phyloP scores from a whole-genome alignment of 2,329 filamentous ascomycete species.

The Aspergillaceae sp. region DNA sequence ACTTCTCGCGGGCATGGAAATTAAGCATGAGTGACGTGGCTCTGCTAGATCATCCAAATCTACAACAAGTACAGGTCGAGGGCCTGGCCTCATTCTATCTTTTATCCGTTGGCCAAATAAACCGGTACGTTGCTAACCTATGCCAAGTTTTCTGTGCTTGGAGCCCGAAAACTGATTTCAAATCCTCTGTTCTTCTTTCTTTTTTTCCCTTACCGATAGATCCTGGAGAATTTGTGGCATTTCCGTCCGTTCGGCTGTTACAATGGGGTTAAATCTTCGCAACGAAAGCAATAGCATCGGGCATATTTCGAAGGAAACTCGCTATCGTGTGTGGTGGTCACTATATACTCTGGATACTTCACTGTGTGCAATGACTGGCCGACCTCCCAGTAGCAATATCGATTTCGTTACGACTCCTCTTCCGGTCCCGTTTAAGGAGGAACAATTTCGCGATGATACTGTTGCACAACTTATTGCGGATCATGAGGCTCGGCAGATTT shows the following conservation, averaged over 20 bases:
- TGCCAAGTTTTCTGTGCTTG: background rate
- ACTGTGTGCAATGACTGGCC: slow-evolving; percentile 36
- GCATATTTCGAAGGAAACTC: slow-evolving; percentile 32
- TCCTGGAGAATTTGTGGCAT: slow-evolving; percentile 36
- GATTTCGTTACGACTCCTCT: slow-evolving; percentile 36
- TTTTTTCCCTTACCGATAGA: slow-evolving; percentile 14
- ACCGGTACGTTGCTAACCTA: slow-evolving; percentile 23
- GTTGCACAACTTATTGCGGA: slow-evolving; percentile 26
- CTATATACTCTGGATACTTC: slow-evolving; percentile 34
- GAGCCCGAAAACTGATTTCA: background rate
- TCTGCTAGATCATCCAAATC: slow-evolving; percentile 32
- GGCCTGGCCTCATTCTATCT: slow-evolving; percentile 35
- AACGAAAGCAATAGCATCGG: slow-evolving; percentile 30
- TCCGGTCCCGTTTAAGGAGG: slow-evolving; percentile 32
- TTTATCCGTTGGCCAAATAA: slow-evolving; percentile 33
- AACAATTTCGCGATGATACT: slow-evolving; percentile 25
- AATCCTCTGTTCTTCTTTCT: background rate
- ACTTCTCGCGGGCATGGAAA: slow-evolving; percentile 36
- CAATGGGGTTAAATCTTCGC: slow-evolving; percentile 37
- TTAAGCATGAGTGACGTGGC: slow-evolving; percentile 28
- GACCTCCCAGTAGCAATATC: slow-evolving; percentile 30
- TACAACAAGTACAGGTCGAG: slow-evolving; percentile 38
- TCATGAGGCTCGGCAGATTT: slow-evolving; percentile 23
- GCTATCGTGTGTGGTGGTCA: slow-evolving; percentile 39
- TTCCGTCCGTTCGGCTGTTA: slow-evolving; percentile 33